These are phyloP conservation scores for Stephania japonica DNA, from an alignment of 164 flowering plant genomes.

Conservation along the genomic window DNA sequence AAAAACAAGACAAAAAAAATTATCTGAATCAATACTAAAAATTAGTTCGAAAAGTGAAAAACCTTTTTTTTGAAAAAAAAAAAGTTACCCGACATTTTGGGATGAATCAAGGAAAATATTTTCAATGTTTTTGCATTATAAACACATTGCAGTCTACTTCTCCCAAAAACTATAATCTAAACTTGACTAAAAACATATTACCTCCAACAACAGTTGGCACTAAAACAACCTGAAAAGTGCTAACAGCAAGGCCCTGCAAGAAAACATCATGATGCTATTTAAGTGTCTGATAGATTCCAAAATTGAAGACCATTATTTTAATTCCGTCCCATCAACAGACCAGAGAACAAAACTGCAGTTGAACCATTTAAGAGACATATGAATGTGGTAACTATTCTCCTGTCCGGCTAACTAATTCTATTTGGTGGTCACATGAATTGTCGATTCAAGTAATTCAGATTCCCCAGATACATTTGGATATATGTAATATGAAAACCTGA, in stretches of 20 bases:
- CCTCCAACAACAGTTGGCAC: conserved; percentile 92
- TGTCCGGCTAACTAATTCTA: neutral
- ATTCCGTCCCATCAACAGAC: neutral
- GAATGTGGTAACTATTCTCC: neutral
- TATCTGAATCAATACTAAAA: too few relatives aligned
- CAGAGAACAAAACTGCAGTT: neutral
- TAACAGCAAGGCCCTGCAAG: conserved; percentile 83
- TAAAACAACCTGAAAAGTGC: conserved; percentile 96
- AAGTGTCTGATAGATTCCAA: neutral
- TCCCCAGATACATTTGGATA: neutral
- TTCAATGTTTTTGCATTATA: too few relatives aligned
- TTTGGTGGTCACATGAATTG: neutral
- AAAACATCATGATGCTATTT: neutral
- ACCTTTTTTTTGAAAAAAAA: too few relatives aligned
- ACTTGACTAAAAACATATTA: conserved; percentile 18
- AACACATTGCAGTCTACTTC: too few relatives aligned
- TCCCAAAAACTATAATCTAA: too few relatives aligned
- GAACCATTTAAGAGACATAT: neutral
- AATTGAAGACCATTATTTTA: neutral
- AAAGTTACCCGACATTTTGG: too few relatives aligned
- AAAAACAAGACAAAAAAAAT: too few relatives aligned
- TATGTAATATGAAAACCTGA: neutral
- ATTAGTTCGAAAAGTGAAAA: too few relatives aligned
- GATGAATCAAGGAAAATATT: too few relatives aligned
- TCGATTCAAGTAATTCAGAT: neutral